Conservation (phyloP, 306 rosid genomes). For the Rosa persica region DNA sequence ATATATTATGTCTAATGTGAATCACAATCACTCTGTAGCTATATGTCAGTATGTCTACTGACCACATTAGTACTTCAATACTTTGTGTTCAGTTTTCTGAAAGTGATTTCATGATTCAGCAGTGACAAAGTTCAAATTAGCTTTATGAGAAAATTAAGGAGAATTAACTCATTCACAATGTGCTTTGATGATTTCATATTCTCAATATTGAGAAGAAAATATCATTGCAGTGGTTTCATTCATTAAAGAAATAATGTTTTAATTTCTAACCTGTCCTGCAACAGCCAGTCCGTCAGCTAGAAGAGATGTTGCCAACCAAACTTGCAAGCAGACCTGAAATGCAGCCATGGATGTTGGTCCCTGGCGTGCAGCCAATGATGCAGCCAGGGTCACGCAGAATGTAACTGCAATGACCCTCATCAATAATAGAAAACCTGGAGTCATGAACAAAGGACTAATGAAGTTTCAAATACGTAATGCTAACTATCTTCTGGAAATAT, state of each 20-base stretch:
- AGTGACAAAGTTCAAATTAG: neutral
- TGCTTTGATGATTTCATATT: neutral
- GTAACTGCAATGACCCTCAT: constrained; percentile 95
- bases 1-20: neutral
- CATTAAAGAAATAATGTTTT: neutral
- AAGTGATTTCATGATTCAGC: neutral
- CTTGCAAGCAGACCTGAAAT: constrained; percentile 91
- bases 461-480: constrained; percentile 15
- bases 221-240: constrained; percentile 4
- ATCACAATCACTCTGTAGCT: neutral
- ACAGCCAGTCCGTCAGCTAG: constrained; percentile 96
- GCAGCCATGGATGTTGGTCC: constrained; percentile 96
- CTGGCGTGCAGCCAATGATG: constrained; percentile 85
- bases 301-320: constrained; percentile 94
- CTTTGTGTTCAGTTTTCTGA: neutral
- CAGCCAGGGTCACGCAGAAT: constrained; percentile 90
- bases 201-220: neutral
- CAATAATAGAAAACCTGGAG: constrained; percentile 74
- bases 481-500: neutral
- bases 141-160: neutral
- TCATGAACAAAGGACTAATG: constrained; percentile 18
- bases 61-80: neutral
- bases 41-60: neutral
- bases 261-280: constrained; percentile 83
- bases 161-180: neutral